A percentile compares a stretch with the other conserved stretches of the same genome.
Evolutionary conservation across 2,329 filamentous ascomycete genomes (phyloP).

Genomic region (Triangularia verruculosa): DNA sequence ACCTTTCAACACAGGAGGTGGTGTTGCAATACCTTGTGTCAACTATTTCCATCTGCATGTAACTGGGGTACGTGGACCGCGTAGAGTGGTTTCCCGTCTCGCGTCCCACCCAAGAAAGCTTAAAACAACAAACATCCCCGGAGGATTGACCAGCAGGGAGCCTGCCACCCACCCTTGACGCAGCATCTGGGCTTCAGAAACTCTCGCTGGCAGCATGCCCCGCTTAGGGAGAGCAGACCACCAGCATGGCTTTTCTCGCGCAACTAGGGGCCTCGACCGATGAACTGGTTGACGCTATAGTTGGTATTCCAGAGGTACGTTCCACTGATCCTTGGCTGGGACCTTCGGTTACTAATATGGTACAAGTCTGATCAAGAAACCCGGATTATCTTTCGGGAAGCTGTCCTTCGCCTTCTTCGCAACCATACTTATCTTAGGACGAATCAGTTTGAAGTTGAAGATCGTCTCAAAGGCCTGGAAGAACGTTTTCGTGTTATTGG

Average conservation of each 20-base stretch:
- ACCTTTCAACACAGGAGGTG: background rate
- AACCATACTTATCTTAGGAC: constrained; percentile 60
- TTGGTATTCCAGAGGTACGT: constrained; percentile 52
- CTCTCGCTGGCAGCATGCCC: constrained; percentile 20
- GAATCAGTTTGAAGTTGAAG: constrained; percentile 71
- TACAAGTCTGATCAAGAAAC: constrained; percentile 30
- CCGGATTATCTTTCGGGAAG: constrained; percentile 48
- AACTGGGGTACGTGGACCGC: background rate
- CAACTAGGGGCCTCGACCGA: constrained; percentile 63
- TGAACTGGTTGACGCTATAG: constrained; percentile 65
- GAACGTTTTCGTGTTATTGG: constrained; percentile 83
- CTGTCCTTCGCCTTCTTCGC: constrained; percentile 49
- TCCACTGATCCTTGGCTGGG: constrained; percentile 18
- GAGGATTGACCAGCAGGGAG: background rate
- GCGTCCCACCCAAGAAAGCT: constrained; percentile 2
- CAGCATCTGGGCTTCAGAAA: background rate
- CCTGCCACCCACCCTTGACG: background rate
- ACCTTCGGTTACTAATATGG: constrained; percentile 20
- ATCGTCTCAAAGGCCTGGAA: constrained; percentile 66
- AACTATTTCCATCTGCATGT: background rate
- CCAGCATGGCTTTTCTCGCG: constrained; percentile 68
- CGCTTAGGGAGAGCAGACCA: background rate
- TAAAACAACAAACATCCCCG: background rate
- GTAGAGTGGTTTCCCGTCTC: background rate
- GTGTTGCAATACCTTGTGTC: background rate